These are phyloP conservation scores for Clavaria fumosa DNA, from an alignment of 768 basidiomycete genomes.

Conservation along the genomic window DNA sequence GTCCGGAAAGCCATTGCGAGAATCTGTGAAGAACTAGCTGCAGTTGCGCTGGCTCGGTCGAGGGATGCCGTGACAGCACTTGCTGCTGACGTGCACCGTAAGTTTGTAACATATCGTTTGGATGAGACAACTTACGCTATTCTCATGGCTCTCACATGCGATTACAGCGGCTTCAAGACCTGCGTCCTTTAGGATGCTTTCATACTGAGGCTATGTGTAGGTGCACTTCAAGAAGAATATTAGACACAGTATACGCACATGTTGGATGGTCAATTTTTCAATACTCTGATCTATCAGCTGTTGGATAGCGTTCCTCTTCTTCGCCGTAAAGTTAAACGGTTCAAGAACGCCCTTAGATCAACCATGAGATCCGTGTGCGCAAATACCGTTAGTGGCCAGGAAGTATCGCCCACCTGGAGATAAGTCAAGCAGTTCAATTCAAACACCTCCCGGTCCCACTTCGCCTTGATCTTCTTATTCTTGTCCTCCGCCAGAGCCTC, in stretches of 20 bases:
- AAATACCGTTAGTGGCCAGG: neutral
- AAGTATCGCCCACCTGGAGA: conserved; percentile 41
- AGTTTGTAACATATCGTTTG: too few species aligned
- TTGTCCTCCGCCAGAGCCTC: conserved; percentile 51
- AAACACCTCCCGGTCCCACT: conserved; percentile 77
- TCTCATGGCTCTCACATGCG: conserved; percentile 25
- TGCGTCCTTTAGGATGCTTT: conserved; percentile 36
- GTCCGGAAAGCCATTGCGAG: conserved; percentile 70
- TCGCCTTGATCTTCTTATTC: conserved; percentile 29
- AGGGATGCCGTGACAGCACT: conserved; percentile 63
- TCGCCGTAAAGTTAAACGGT: conserved; percentile 48
- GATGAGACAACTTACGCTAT: too few species aligned
- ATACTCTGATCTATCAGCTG: conserved; percentile 47
- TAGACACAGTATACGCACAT: conserved; percentile 36
- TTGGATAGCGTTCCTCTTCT: conserved; percentile 44
- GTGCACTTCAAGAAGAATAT: neutral
- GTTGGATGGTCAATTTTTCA: conserved; percentile 55
- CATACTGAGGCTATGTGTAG: conserved; percentile 21
- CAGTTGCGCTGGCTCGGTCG: conserved; percentile 48
- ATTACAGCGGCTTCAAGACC: conserved; percentile 33
- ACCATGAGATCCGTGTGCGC: neutral
- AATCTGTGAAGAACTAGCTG: conserved; percentile 51
- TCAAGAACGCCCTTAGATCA: conserved; percentile 54
- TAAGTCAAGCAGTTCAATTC: conserved; percentile 78
- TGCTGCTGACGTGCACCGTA: conserved; percentile 29